Percentiles rank a stretch among this genome's conserved stretches.
These are phyloP conservation scores for Pyrenochaeta sp. DNA, from an alignment of 2,329 filamentous ascomycete genomes.

Conservation along the genomic window DNA sequence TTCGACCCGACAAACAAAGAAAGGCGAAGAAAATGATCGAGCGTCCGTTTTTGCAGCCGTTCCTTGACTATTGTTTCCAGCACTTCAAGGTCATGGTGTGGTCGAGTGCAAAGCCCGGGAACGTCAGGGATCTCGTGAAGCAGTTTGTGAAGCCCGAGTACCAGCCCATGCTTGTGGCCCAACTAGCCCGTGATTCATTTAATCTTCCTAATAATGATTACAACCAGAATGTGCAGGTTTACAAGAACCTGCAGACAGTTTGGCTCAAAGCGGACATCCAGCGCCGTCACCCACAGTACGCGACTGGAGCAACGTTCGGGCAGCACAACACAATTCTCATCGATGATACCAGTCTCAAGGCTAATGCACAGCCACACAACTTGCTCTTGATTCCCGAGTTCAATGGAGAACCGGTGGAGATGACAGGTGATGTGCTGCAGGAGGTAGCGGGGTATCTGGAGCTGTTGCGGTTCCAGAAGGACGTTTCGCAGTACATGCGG, in stretches of 20 bases:
- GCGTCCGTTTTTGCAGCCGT: slow-evolving; percentile 72
- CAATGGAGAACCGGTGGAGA: slow-evolving; percentile 53
- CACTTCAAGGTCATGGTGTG: slow-evolving; percentile 86
- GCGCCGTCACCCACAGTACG: slow-evolving; percentile 50
- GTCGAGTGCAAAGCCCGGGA: slow-evolving; percentile 81
- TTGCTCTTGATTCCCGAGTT: slow-evolving; percentile 84
- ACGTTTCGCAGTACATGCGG: slow-evolving; percentile 70
- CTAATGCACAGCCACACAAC: slow-evolving; percentile 81
- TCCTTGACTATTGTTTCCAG: slow-evolving; percentile 76
- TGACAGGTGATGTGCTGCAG: slow-evolving; percentile 54
- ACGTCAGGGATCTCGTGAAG: slow-evolving; percentile 73
- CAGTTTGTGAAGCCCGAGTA: slow-evolving; percentile 67
- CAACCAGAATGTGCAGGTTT: slow-evolving; percentile 77
- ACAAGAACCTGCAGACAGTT: slow-evolving; percentile 79
- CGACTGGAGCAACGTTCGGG: slow-evolving; percentile 64
- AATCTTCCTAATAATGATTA: slow-evolving; percentile 72
- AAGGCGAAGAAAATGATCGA: slow-evolving; percentile 62
- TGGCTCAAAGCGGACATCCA: slow-evolving; percentile 66
- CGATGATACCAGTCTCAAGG: slow-evolving; percentile 85
- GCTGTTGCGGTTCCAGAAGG: slow-evolving; percentile 56
- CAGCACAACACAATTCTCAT: slow-evolving; percentile 89
- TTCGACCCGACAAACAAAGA: slow-evolving; percentile 69
- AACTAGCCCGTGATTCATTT: slow-evolving; percentile 82
- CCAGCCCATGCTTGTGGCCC: slow-evolving; percentile 65
- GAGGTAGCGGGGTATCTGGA: slow-evolving; percentile 63